Conservation (phyloP, 352 stramenopile genomes). For the Phytophthora litchii region DNA sequence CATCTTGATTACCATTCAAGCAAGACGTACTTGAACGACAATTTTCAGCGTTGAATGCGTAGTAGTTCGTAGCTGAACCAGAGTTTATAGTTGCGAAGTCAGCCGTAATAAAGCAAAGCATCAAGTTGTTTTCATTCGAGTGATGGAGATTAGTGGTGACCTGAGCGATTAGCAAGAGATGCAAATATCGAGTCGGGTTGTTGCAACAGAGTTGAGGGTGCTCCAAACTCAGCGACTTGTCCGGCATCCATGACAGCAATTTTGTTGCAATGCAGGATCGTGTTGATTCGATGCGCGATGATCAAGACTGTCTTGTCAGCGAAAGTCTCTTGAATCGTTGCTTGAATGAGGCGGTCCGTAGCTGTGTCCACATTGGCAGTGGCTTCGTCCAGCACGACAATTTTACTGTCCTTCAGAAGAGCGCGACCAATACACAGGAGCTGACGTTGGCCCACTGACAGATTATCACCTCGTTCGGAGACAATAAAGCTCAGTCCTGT, state of each 20-base stretch:
- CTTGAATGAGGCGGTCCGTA: slow-evolving; percentile 43
- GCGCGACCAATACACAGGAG: slow-evolving; percentile 95
- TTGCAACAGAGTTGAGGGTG: slow-evolving; percentile 6
- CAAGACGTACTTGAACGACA: neutral
- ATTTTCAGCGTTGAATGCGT: no score
- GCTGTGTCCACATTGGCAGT: slow-evolving; percentile 74
- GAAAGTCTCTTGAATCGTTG: slow-evolving; percentile 91
- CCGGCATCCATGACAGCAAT: slow-evolving; percentile 37
- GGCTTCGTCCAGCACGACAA: slow-evolving; percentile 95
- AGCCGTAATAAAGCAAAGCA: neutral
- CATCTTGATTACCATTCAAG: neutral
- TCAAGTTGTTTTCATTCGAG: neutral
- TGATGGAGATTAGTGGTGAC: neutral
- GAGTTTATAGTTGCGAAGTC: no score
- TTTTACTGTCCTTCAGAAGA: slow-evolving; percentile 88
- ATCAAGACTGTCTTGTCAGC: slow-evolving; percentile 77
- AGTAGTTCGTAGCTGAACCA: no score
- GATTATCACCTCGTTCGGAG: slow-evolving; percentile 76
- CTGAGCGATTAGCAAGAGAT: slow-evolving; percentile 12
- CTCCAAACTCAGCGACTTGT: slow-evolving; percentile 87
- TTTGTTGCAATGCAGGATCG: slow-evolving; percentile 28
- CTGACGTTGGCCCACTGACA: slow-evolving; percentile 77
- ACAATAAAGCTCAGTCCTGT: slow-evolving; percentile 82
- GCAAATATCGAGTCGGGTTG: slow-evolving; percentile 15
- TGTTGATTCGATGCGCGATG: slow-evolving; percentile 33